A percentile compares a stretch with the other conserved stretches of the same genome.
phyloP scores from a whole-genome alignment of 768 basidiomycete genomes.

The Dentipellis sp. region DNA sequence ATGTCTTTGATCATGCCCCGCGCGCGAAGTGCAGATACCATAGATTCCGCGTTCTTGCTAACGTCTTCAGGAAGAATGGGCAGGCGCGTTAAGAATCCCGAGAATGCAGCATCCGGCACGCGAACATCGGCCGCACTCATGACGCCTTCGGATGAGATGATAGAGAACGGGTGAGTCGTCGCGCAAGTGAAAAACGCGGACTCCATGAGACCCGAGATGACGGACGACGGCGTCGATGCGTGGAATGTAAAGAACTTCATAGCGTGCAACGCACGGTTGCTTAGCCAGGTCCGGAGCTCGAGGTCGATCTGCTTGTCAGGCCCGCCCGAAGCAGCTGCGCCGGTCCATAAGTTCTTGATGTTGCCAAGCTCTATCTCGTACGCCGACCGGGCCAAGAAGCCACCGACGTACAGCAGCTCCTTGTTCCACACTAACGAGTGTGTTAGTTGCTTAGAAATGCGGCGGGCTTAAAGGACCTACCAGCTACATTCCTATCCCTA shows the following conservation, averaged over 20 bases:
- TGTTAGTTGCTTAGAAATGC: background rate
- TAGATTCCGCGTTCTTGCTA: conserved; percentile 41
- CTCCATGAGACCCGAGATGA: conserved; percentile 66
- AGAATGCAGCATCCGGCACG: conserved; percentile 60
- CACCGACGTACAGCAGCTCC: conserved; percentile 80
- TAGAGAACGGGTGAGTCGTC: conserved; percentile 40
- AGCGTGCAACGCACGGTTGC: conserved; percentile 60
- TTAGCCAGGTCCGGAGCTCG: conserved; percentile 42
- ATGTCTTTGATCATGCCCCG: conserved; percentile 65
- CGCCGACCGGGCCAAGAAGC: conserved; percentile 69
- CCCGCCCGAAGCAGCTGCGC: conserved; percentile 25
- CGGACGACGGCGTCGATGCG: conserved; percentile 75
- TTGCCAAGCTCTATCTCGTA: conserved; percentile 75
- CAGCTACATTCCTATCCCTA: conserved; percentile 75
- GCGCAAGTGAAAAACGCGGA: conserved; percentile 70
- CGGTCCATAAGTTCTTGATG: conserved; percentile 54
- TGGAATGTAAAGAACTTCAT: conserved; percentile 88
- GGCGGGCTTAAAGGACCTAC: conserved; percentile 28
- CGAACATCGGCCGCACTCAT: conserved; percentile 58
- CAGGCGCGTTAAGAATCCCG: conserved; percentile 67
- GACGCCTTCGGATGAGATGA: conserved; percentile 73
- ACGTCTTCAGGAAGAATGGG: conserved; percentile 64
- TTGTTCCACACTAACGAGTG: conserved; percentile 68
- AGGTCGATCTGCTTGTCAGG: conserved; percentile 20
- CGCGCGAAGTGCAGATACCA: conserved; percentile 52